Percentiles rank a stretch among this genome's conserved stretches.
These are phyloP conservation scores for Achlya hypogyna DNA, from an alignment of 352 stramenopile species.

Conservation along the genomic window DNA sequence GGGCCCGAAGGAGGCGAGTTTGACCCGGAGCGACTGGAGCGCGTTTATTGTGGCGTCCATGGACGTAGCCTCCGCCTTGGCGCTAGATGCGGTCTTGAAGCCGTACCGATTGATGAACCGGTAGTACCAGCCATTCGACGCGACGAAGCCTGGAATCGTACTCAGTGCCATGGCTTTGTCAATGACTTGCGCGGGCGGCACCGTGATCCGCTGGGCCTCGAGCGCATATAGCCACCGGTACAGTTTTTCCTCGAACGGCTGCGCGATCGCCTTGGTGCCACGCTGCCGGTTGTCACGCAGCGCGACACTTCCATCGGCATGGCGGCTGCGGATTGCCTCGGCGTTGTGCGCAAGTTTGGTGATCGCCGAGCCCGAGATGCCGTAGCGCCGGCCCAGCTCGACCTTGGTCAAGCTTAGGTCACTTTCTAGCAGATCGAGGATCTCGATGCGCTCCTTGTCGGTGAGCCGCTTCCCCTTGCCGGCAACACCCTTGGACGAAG, in stretches of 20 bases:
- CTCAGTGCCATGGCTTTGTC: constrained; percentile 38
- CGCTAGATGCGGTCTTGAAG: constrained; percentile 19
- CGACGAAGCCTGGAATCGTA: constrained; percentile 38
- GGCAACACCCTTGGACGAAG: neutral
- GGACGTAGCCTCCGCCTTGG: neutral
- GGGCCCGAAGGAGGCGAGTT: neutral
- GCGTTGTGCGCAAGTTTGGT: constrained; percentile 73
- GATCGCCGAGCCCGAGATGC: constrained; percentile 60
- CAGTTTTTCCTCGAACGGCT: constrained; percentile 42
- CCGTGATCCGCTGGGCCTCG: constrained; percentile 30
- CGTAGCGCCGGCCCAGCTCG: constrained; percentile 50
- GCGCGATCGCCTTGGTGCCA: constrained; percentile 49
- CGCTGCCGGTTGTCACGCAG: constrained; percentile 44
- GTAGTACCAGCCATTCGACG: constrained; percentile 73
- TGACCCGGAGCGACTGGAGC: neutral
- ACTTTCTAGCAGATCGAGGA: constrained; percentile 57
- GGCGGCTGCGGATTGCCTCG: constrained; percentile 57
- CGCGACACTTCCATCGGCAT: constrained; percentile 38
- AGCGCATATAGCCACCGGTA: constrained; percentile 49
- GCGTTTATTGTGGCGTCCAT: neutral
- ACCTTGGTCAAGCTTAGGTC: constrained; percentile 39
- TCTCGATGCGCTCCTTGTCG: constrained; percentile 66
- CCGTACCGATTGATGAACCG: constrained; percentile 56
- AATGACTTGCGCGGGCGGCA: constrained; percentile 31
- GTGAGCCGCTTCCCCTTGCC: constrained; percentile 45